Percentiles rank a stretch among this genome's conserved stretches.
Evolutionary conservation across 352 stramenopile species (phyloP).

Genomic region (Phytophthora pseudosyringae): DNA sequence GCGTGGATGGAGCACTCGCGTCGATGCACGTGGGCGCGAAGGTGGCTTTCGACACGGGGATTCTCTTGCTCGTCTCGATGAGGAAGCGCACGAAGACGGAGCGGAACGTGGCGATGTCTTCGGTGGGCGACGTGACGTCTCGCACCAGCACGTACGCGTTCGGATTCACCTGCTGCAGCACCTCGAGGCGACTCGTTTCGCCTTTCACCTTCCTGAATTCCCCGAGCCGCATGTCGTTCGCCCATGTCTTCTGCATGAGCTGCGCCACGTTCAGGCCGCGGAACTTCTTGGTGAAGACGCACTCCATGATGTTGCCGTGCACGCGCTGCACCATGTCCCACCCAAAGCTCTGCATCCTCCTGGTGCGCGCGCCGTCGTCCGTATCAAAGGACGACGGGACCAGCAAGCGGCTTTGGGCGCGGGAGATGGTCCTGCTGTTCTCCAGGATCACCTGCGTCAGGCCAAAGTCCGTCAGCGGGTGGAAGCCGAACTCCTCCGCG

Average conservation of each 20-base stretch:
- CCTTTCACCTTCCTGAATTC: conserved; percentile 47
- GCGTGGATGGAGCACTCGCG: conserved; percentile 20
- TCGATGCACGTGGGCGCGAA: conserved; percentile 10
- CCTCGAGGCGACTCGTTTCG: conserved; percentile 42
- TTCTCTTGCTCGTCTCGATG: conserved; percentile 37
- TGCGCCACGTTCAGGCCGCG: conserved; percentile 22
- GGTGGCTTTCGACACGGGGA: conserved; percentile 2
- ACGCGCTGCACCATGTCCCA: conserved; percentile 44
- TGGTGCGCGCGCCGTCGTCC: conserved; percentile 13
- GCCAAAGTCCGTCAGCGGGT: conserved; percentile 24
- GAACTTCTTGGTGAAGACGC: conserved; percentile 46
- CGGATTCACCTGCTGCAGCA: conserved; percentile 39
- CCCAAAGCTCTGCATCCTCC: conserved; percentile 33
- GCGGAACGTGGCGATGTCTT: conserved; percentile 40
- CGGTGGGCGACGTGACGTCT: conserved; percentile 37
- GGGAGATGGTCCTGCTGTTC: conserved; percentile 28
- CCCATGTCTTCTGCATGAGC: conserved; percentile 45
- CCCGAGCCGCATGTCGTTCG: conserved; percentile 41
- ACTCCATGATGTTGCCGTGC: conserved; percentile 38
- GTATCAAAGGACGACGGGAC: conserved; percentile 27
- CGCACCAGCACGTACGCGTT: conserved; percentile 45
- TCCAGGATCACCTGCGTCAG: conserved; percentile 43
- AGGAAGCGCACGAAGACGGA: conserved; percentile 50
- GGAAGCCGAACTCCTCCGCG: conserved; percentile 38
- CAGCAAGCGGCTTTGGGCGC: conserved; percentile 31